Conservation (phyloP, 1,284 basidiomycete genomes). For the Pseudozyma pruni region DNA sequence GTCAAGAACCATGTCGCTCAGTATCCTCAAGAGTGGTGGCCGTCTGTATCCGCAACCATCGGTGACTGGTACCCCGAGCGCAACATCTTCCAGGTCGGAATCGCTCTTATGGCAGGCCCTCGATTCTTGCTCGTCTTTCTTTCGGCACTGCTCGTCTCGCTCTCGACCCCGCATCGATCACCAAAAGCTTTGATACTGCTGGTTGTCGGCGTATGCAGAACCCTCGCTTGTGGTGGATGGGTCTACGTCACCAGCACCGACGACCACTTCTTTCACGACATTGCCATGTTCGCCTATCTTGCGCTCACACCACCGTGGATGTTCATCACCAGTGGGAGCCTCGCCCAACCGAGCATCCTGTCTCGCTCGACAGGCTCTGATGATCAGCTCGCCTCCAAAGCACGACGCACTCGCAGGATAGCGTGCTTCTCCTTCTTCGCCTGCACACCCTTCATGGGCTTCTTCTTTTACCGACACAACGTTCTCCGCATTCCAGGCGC, state of each 20-base stretch:
- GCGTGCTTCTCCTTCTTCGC: constrained; percentile 56
- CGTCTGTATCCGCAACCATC: constrained; percentile 85
- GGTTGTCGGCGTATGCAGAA: constrained; percentile 77
- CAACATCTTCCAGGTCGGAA: constrained; percentile 88
- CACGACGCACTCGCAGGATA: constrained; percentile 45
- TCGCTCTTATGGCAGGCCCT: constrained; percentile 78
- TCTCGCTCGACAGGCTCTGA: not conserved
- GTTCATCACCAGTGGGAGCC: constrained; percentile 68
- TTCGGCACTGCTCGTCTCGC: constrained; percentile 71
- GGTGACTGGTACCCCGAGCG: constrained; percentile 92
- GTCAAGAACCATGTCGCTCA: constrained; percentile 85
- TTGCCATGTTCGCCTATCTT: constrained; percentile 80
- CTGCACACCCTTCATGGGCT: constrained; percentile 62
- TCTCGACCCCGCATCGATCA: constrained; percentile 32
- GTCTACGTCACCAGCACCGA: constrained; percentile 86
- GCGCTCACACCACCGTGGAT: constrained; percentile 76
- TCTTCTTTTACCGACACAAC: constrained; percentile 62
- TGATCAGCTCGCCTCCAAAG: constrained; percentile 39
- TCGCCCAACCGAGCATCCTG: constrained; percentile 28
- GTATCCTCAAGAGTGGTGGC: constrained; percentile 91
- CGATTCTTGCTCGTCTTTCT: constrained; percentile 81
- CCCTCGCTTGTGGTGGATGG: constrained; percentile 89
- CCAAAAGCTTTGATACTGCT: constrained; percentile 70
- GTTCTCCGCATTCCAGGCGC: constrained; percentile 58
- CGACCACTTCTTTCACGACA: constrained; percentile 83